Conservation (phyloP, 352 stramenopile species). For the Globisporangium abappressorium region DNA sequence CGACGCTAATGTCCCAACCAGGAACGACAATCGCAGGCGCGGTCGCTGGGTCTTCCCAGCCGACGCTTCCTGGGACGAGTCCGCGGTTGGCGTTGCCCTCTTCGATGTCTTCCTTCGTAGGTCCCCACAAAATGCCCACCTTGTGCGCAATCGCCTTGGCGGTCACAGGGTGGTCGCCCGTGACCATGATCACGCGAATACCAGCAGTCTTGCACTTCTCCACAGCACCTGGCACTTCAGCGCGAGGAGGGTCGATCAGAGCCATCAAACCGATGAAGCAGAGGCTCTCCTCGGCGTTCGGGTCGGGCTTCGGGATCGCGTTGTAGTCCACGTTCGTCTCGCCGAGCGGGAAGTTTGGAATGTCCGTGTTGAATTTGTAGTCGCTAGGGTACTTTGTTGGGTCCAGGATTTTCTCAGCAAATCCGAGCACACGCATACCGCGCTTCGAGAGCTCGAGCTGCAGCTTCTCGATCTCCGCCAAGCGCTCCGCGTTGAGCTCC, state of each 20-base stretch:
- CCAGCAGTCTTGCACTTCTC: slow-evolving; percentile 91
- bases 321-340: slow-evolving; percentile 49
- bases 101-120: slow-evolving; percentile 82
- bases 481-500: slow-evolving; percentile 79
- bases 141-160: slow-evolving; percentile 94
- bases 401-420: slow-evolving; percentile 55
- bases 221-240: slow-evolving; percentile 85
- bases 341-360: slow-evolving; percentile 19
- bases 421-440: slow-evolving; percentile 60
- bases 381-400: slow-evolving; percentile 30
- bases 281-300: slow-evolving; percentile 61
- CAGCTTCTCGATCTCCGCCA: slow-evolving; percentile 55
- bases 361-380: slow-evolving; percentile 76
- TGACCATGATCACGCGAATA: slow-evolving; percentile 95
- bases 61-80: slow-evolving; percentile 50
- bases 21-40: slow-evolving; percentile 82
- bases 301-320: slow-evolving; percentile 49
- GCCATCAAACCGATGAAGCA: slow-evolving; percentile 96
- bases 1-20: slow-evolving; percentile 73
- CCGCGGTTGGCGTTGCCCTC: slow-evolving; percentile 67
- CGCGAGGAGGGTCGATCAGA: slow-evolving; percentile 94
- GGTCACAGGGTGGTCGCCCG: slow-evolving; percentile 91
- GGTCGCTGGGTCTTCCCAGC: slow-evolving; percentile 72
- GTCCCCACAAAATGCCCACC: slow-evolving; percentile 90
- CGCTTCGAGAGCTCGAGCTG: slow-evolving; percentile 60